Evolutionary conservation across 2,329 filamentous ascomycete species (phyloP), one percentile per base, ranked within the genome.

Genomic region (Sclerotinia borealis): DNA sequence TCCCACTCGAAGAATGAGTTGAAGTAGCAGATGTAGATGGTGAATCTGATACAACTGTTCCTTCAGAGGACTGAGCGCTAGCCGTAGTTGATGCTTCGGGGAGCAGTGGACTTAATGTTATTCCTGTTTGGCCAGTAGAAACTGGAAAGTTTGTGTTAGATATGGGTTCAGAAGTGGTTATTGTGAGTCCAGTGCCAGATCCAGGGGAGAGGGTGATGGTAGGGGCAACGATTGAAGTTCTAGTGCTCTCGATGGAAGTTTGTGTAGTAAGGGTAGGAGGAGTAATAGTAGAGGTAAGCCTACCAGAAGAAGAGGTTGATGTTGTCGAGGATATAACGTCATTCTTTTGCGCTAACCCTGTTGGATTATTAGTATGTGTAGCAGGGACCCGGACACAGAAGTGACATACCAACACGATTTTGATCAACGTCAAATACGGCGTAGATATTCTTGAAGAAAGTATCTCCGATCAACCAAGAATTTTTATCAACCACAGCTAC

Each of bases 381-480:
- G 22, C 9, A 37, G 3, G 47, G 8, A 45, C 6, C 13, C 10
- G 36, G 4, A n/a, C 25, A 13, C 19, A 25, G 13, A 27, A 25
- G 9, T 36, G 5, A 74, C 79, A 73, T 74, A 83, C 88, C 89
- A 67, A 92, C 84, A 59, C 82, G 83, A 49, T 75, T 76, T 67
- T 85, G 72, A 66, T 93, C 91, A 60, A 84, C 85, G 74, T 96
- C 92, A 73, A 96, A 96, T 29, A 95, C 87, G 1, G 85, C 81
- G 73, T 96, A 96, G 19, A 96, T 92, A 69, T 96, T 96, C 78
- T 96, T 96, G 66, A 96, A 77, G 70, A 96, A 96, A 0, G 89
- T 85, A 68, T 92, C 92, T 2, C 92, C 92, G 1, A 96, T 76
- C n/a, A 96, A 80, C 91, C 92, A 96, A 69, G 79, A 67, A n/a